Percentiles rank a stretch among this genome's conserved stretches.
These are phyloP conservation scores for Podospora fimiseda DNA, from an alignment of 495 filamentous ascomycete genomes.

Conservation along the genomic window DNA sequence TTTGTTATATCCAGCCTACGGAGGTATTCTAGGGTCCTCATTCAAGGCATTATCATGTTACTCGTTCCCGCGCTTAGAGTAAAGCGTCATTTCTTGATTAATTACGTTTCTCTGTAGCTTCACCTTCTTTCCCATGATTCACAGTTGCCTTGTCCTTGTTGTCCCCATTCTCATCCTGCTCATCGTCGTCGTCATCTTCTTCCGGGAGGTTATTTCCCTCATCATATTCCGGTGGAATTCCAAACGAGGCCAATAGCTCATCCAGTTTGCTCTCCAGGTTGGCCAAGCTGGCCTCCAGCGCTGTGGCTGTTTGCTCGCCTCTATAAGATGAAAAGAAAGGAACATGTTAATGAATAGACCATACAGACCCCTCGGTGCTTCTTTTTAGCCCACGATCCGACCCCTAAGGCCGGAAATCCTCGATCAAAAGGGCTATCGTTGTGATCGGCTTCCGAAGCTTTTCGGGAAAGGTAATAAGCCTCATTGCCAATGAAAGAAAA, in stretches of 20 bases:
- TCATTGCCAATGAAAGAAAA: too few relatives aligned
- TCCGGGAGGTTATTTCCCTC: neutral
- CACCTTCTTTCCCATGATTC: neutral
- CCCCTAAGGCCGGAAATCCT: too few relatives aligned
- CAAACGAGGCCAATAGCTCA: conserved; percentile 39
- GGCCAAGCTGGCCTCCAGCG: conserved; percentile 47
- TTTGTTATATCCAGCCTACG: too few relatives aligned
- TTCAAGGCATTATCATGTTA: too few relatives aligned
- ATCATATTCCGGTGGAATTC: conserved; percentile 1
- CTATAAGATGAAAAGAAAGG: too few relatives aligned
- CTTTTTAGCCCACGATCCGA: neutral
- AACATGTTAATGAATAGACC: too few relatives aligned
- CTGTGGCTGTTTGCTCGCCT: conserved; percentile 49
- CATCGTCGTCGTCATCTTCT: neutral
- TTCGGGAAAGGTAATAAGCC: too few relatives aligned
- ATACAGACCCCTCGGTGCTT: too few relatives aligned
- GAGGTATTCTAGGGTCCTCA: too few relatives aligned
- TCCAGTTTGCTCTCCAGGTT: conserved; percentile 50
- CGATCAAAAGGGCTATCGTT: too few relatives aligned
- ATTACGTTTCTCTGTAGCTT: neutral
- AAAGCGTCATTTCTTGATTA: too few relatives aligned
- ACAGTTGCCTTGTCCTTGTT: neutral
- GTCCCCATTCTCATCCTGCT: neutral
- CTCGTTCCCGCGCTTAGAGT: too few relatives aligned
- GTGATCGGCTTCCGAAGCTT: neutral